These are phyloP conservation scores for Brassica nigra DNA, from an alignment of 345 rosid species.

Conservation along the genomic window DNA sequence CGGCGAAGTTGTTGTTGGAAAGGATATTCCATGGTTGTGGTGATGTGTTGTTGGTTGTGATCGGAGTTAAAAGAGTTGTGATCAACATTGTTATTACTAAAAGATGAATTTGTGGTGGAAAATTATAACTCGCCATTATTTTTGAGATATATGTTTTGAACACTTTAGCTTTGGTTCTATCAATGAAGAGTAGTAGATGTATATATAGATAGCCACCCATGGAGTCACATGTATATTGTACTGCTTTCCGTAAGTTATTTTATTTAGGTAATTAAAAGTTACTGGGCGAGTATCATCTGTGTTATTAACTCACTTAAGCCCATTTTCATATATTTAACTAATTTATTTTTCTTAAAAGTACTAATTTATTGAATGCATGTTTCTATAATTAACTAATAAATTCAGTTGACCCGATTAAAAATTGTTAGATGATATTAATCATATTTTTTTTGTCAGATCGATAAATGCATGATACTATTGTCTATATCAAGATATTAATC, in stretches of 20 bases:
- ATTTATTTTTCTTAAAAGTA: not conserved
- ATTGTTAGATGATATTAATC: not conserved
- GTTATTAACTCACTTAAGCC: not conserved
- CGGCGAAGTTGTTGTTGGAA: constrained; percentile 29
- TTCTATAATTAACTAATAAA: not conserved
- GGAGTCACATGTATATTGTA: not conserved
- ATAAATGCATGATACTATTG: no score
- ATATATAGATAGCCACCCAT: constrained; percentile 30
- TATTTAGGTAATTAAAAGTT: not conserved
- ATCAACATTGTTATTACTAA: constrained; percentile 14
- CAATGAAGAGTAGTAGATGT: constrained; percentile 1
- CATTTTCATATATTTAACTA: not conserved
- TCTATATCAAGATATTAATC: no score
- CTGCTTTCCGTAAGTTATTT: not conserved
- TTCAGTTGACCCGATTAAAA: not conserved
- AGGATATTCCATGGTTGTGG: constrained; percentile 42
- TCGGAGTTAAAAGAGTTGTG: constrained; percentile 13
- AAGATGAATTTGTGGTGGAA: constrained; percentile 20
- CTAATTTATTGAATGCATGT: not conserved
- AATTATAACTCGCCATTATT: constrained; percentile 22
- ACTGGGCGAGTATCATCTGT: not conserved
- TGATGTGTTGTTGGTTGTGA: constrained; percentile 34
- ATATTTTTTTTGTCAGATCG: not conserved
- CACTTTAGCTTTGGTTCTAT: constrained; percentile 10
- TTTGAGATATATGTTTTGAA: not conserved